Base-by-base conservation (phyloP, 768 basidiomycete genomes). In the Kwoniella pini region DNA sequence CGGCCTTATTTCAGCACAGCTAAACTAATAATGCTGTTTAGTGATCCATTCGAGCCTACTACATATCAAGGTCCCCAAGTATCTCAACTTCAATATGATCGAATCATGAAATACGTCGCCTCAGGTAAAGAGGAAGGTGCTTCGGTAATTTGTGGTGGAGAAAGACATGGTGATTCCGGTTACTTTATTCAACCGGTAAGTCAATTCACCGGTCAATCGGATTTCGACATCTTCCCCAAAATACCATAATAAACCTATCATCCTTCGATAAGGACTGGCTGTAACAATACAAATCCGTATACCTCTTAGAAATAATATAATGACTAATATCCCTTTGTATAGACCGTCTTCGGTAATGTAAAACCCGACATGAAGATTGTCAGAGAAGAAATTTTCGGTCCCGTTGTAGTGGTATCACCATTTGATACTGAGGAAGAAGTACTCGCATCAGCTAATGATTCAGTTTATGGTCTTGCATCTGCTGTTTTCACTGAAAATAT, bases 331-430 rank as follows among this genome's bases (percentile, higher is more conserved):
- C 24, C n/a, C 13, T 31, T 11, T 12, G 2, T 12, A 38, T 65
- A 72, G 70, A 91, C 91, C 22, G 83, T 91, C 67, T 91, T 90
- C 81, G 85, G 86, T 17, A 81, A 89, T 70, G 83, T 83, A 19
- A 83, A 79, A 44, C 82, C 84, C 17, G 84, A 87, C 56, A 90
- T 90, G 88, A 86, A 85, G 79, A 91, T 94, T 63, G 87, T 87
- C 65, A 82, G 84, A 73, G 89, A 91, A 79, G 89, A 94, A 87
- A 96, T 96, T 67, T 98, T 98, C 77, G 95, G 95, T 9, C 95
- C 95, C 26, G 94, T 98, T 2, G 84, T 94, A 56, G 88, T 86
- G 26, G 79, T 92, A 38, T 83, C 87, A 80, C 87, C 86, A 74
- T 97, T 97, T 81, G 85, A 84, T 66, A 87, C 88, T 6, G 94